Evolutionary conservation across 371 early-diverging fungal genomes (phyloP), one percentile per base, ranked within the genome.

Genomic region (Lichtheimia ornata): DNA sequence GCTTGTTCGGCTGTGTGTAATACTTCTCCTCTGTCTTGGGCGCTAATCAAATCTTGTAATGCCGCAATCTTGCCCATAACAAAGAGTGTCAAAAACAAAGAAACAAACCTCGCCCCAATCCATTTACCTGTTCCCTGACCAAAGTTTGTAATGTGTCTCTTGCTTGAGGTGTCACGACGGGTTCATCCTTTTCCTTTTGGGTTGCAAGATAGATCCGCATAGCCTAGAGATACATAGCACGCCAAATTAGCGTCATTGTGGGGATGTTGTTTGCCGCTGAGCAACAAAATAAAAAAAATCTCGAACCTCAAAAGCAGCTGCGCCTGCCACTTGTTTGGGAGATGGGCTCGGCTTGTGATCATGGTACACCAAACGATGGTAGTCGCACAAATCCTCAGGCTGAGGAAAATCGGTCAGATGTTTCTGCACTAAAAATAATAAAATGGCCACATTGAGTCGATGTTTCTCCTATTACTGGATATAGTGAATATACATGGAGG

Each of bases 231-330:
- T 7, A n/a, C n/a, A n/a, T 35, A 50, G 15, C 30, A 25, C 50
- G 27, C n/a, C 50, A n/a, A 49, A 58, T 27, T 45, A 47, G 25
- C 13, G 47, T 25, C 20, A 44, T 4, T 45, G 18, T 40, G 17
- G 7, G 24, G 14, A 15, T 3, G 4, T 5, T 15, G 53, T 53
- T 28, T 58, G 17, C 25, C 49, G 13, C 27, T 15, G n/a, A 35
- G 35, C 35, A 35, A 35, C 6, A 7, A 28, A 1, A 28, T n/a
- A 28, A 28, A 4, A 28, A 28, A 4, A 35, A 9, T 35, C n/a
- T 20, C 40, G 56, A 63, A 73, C 78, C 66, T 83, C 77, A 62
- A 82, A 88, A 15, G 84, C 86, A 56, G 84, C 84, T 42, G 87
- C 88, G 40, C 86, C 89, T 20, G 85, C 87, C 15, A 83, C 54